phyloP scores from a whole-genome alignment of 2,329 filamentous ascomycete species.

The Colletotrichum eremochloae region DNA sequence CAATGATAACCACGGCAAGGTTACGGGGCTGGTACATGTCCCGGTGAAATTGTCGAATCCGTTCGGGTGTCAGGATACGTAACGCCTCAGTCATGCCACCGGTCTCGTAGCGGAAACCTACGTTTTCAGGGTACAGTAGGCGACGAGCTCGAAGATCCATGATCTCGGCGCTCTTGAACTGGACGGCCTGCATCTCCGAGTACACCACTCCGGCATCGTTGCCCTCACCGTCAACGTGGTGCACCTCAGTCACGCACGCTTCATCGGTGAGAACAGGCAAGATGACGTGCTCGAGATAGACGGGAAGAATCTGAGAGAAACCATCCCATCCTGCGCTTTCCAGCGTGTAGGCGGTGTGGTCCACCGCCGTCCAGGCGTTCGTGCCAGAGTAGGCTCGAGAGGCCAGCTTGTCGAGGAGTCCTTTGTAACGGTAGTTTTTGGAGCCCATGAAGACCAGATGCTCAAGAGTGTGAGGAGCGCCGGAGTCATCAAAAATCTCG shows the following conservation, averaged over 20 bases:
- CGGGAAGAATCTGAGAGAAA: slow-evolving; percentile 92
- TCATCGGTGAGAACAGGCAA: slow-evolving; percentile 93
- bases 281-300: slow-evolving; percentile 95
- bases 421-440: slow-evolving; percentile 93
- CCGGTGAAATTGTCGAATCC: slow-evolving; percentile 93
- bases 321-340: slow-evolving; percentile 98
- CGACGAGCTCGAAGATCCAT: slow-evolving; percentile 88
- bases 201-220: slow-evolving; percentile 98
- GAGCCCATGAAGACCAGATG: slow-evolving; percentile 92
- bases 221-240: slow-evolving; percentile 93
- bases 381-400: slow-evolving; percentile 93
- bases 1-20: slow-evolving; percentile 90
- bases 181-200: slow-evolving; percentile 97
- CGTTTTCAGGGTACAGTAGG: slow-evolving; percentile 86
- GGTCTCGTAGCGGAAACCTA: slow-evolving; percentile 98
- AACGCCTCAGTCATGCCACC: slow-evolving; percentile 96
- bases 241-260: slow-evolving; percentile 94
- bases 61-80: slow-evolving; percentile 85
- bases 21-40: slow-evolving; percentile 99
- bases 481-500: slow-evolving; percentile 97
- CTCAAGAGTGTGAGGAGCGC: slow-evolving; percentile 89
- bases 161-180: slow-evolving; percentile 86
- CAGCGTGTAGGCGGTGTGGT: slow-evolving; percentile 96
- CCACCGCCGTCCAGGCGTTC: slow-evolving; percentile 97
- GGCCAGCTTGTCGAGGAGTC: slow-evolving; percentile 92